Evolutionary conservation across 1,284 basidiomycete species (phyloP), one percentile per base, ranked within the genome.

Genomic region (Ganoderma sinense): DNA sequence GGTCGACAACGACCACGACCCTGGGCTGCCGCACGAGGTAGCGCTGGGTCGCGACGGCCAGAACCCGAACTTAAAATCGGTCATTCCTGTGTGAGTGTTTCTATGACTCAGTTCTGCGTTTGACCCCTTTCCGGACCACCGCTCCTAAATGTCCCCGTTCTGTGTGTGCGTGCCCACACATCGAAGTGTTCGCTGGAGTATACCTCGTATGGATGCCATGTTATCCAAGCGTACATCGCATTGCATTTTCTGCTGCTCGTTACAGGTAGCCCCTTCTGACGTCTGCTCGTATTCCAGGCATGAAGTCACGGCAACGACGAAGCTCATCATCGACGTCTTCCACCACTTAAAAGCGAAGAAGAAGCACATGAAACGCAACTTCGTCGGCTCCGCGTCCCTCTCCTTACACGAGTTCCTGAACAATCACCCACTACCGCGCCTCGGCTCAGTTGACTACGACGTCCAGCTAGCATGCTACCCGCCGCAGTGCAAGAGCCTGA

Each of bases 41-140:
- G 78, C 82, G 18, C 85, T 93, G 2, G 91, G 91, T 0, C 82
- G 82, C 29, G 90, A 93, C 66, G 91, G 91, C 0, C 91, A 92
- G 75, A 91, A 90, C 70, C 86, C 89, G 0, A 92, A 92, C 75
- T 79, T 88, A 62, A 90, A 88, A 72, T 80, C 84, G 1, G 79
- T 78, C 0, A 84, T 89, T 68, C 71, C 79, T 26, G 81, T 92
- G 91, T 91, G 75, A 69, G 87, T 83, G 64, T 11, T 43, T 43
- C 59, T 18, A 39, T 36, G 29, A 13, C 29, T n/a, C 18, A 18
- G 5, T 14, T 41, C 4, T 20, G 2, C n/a, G 2, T 41, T 23
- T 23, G 20, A 41, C 59, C n/a, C 39, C 33, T 10, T 23, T 59
- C 31, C 20, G 4, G 31, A 40, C n/a, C n/a, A n/a, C n/a, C 33